Evolutionary conservation across 768 basidiomycete species (phyloP), one percentile per base, ranked within the genome.

Genomic region (Mrakia hoshinonis): DNA sequence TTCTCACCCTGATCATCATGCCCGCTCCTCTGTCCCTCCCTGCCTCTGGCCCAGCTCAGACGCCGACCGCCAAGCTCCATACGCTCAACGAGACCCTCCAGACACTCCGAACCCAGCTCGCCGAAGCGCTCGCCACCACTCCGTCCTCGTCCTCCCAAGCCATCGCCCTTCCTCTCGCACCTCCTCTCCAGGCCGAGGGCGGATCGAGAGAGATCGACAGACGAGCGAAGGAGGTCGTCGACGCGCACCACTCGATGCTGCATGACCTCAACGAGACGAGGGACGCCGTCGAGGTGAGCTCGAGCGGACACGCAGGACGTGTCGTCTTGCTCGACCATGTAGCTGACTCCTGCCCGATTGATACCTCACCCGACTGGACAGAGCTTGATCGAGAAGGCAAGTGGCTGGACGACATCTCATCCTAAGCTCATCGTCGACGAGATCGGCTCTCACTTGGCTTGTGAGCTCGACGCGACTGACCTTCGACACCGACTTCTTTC

Each of bases 271-370:
- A 70, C 31, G 69, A 70, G 69, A 61, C 61, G 38, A 49, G 62
- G 62, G 69, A 70, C 39, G 69, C 61, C 4, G 61, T 52, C 26
- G 49, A 70, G 52, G 69, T 70, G 69, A 60, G 69, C 43, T 1
- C 24, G 54, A 34, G 3, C 26, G 49, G 49, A 6, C 6, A n/a
- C n/a, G n/a, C n/a, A n/a, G n/a, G n/a, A n/a, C n/a, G n/a, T n/a
- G n/a, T n/a, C n/a, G n/a, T n/a, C n/a, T n/a, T n/a, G n/a, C n/a
- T n/a, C n/a, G n/a, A n/a, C n/a, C n/a, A n/a, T n/a, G n/a, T n/a
- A n/a, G n/a, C n/a, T n/a, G n/a, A n/a, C n/a, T n/a, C n/a, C 55
- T 48, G 26, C 5, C n/a, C 6, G 46, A 48, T 1, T 13, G 29
- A 47, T 43, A 43, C 43, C 43, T 43, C 15, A 15, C 43, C 15